Evolutionary conservation across 2,329 filamentous ascomycete species (phyloP).

Genomic region (Epicoccum nigrum): DNA sequence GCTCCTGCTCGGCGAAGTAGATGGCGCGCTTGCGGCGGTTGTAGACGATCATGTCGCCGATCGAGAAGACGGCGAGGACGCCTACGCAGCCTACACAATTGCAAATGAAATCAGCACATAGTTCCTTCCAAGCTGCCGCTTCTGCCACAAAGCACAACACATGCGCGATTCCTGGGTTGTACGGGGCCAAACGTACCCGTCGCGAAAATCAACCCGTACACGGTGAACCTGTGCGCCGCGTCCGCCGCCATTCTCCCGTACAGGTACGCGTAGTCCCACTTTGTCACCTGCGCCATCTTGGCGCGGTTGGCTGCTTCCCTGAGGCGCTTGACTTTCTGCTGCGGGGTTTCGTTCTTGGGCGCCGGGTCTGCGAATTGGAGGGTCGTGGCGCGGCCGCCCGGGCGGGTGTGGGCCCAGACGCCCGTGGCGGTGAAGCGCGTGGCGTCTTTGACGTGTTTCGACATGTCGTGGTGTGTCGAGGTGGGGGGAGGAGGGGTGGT

Average conservation of each 20-base stretch:
- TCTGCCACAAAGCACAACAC: not conserved
- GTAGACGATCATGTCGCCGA: conserved; percentile 70
- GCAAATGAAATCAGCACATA: not conserved
- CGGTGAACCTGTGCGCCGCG: conserved; percentile 64
- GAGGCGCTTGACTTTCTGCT: conserved; percentile 60
- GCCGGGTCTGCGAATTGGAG: conserved; percentile 50
- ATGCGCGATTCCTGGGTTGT: no score
- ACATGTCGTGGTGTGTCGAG: conserved; percentile 47
- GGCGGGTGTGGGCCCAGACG: conserved; percentile 72
- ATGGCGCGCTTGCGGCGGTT: conserved; percentile 69
- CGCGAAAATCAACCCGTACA: conserved; percentile 65
- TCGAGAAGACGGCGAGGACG: conserved; percentile 67
- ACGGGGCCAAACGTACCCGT: conserved; percentile 63
- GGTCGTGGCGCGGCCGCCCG: conserved; percentile 50
- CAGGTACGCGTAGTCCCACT: conserved; percentile 56
- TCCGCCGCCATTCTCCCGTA: conserved; percentile 58
- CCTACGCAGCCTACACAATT: conserved; percentile 60
- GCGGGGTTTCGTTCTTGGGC: conserved; percentile 57
- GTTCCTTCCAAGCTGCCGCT: no score
- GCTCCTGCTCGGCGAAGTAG: conserved; percentile 62
- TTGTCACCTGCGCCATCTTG: conserved; percentile 57
- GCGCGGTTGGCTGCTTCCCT: conserved; percentile 56
- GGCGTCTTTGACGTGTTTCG: conserved; percentile 77
- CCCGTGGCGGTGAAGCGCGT: conserved; percentile 77
- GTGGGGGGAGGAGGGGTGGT: conserved; percentile 13